These are phyloP conservation scores for Coriolopsis trogii DNA, from an alignment of 1,284 basidiomycete species.

Conservation along the genomic window DNA sequence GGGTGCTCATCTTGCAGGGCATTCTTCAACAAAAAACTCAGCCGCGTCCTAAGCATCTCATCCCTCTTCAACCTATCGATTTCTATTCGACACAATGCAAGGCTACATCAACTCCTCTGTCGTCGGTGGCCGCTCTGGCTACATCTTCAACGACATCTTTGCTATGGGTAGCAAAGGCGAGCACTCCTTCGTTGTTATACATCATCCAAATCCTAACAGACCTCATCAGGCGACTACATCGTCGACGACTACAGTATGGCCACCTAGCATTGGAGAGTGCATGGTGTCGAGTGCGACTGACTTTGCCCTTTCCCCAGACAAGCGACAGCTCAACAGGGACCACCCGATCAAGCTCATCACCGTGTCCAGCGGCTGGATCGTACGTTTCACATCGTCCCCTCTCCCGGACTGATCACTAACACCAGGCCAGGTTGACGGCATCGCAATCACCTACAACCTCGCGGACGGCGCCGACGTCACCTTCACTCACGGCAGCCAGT, in stretches of 20 bases:
- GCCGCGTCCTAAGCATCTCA: too few species aligned
- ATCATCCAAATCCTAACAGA: too few species aligned
- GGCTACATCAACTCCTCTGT: slow-evolving; percentile 14
- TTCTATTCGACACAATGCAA: background rate
- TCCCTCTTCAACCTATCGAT: too few species aligned
- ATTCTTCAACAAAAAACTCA: too few species aligned
- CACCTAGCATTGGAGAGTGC: too few species aligned
- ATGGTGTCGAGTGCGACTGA: too few species aligned
- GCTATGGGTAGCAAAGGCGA: background rate
- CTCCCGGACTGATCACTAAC: background rate
- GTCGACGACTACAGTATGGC: background rate
- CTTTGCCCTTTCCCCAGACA: too few species aligned
- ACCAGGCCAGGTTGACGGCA: slow-evolving; percentile 16
- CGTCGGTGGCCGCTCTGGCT: slow-evolving; percentile 14
- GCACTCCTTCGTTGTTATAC: background rate
- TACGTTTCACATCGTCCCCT: background rate
- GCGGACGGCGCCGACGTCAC: background rate
- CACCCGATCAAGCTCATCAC: slow-evolving; percentile 18
- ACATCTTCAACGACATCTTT: slow-evolving; percentile 12
- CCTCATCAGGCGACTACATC: background rate
- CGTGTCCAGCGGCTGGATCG: slow-evolving; percentile 13
- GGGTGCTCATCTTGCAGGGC: too few species aligned
- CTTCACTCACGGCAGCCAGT: slow-evolving; percentile 16
- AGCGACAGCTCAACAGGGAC: slow-evolving; percentile 4
- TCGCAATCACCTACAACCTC: slow-evolving; percentile 16